Base-by-base conservation (phyloP, 2,329 filamentous ascomycete species). In the Aureobasidium sp. region DNA sequence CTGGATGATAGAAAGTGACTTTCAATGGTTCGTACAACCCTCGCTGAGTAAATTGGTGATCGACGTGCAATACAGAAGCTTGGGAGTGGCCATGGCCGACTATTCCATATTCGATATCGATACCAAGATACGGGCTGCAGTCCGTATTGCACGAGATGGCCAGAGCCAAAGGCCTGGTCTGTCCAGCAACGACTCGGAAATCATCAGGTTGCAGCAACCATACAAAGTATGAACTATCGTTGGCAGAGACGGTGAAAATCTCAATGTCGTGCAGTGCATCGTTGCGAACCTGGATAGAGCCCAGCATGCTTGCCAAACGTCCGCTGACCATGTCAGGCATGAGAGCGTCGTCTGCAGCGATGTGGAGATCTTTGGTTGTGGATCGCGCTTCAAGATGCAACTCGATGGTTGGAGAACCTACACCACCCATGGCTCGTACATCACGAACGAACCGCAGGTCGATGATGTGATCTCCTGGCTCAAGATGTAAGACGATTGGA, bases 391-490 rank as follows among this genome's bases (percentile, higher is more conserved):
- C 69, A 34, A 82, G 62, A 2, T 69, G 69, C 34, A 82, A 71
- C 25, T 76, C 72, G 17, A 84, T 72, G 3, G 66, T 74, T 8
- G 81, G 80, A 27, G 76, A 71, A n/a, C 73, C 75, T 36, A 78
- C 72, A 5, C 79, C 82, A 42, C 82, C 82, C 69, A 83, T 79
- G 7, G 79, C 77, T 63, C 83, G 75, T n/a, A 84, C 79, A 72
- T 85, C 83, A 65, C 82, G 76, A 17, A 81, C 72, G 5, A 84
- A 71, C 31, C 82, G 78, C 12, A 84, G 44, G 65, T 84, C 80
- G 51, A 86, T 68, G 29, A 70, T 70, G 71, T 85, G 82, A 15
- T 64, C 64, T 22, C 83, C 83, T 22, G 80, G 79, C 2, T 70
- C 64, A 15, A 85, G 73, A 45, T 77, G 73, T 15, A 84, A 65